Conservation (phyloP, 345 rosid genomes). For the Hibiscus mutabilis region DNA sequence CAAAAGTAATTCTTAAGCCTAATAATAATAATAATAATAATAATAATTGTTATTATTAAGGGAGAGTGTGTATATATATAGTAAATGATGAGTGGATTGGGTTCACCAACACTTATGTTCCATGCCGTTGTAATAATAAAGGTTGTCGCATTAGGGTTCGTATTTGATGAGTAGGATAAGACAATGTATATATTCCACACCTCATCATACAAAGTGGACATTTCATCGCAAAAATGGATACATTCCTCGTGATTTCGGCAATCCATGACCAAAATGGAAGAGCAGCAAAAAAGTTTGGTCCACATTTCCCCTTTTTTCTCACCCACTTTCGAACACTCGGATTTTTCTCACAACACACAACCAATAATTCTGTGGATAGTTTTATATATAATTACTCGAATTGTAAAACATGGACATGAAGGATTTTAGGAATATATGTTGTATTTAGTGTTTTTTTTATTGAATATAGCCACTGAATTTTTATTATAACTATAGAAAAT, state of each 20-base stretch:
- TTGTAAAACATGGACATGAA: too few relatives aligned
- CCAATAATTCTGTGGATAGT: too few relatives aligned
- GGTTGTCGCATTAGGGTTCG: not conserved
- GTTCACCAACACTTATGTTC: slow-evolving; percentile 3
- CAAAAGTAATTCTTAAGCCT: too few relatives aligned
- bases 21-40: too few relatives aligned
- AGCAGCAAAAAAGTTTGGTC: not conserved
- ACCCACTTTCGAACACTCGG: too few relatives aligned
- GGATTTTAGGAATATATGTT: too few relatives aligned
- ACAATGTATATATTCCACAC: not conserved
- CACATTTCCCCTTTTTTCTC: not conserved
- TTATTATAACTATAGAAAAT: too few relatives aligned
- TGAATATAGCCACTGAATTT: too few relatives aligned
- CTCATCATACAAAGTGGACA: not conserved
- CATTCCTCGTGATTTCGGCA: not conserved
- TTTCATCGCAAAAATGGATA: not conserved
- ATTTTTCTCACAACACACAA: too few relatives aligned
- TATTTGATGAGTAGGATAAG: not conserved
- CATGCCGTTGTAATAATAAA: not conserved
- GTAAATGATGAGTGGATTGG: slow-evolving; percentile 21
- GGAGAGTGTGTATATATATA: not conserved
- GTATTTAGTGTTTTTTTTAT: too few relatives aligned
- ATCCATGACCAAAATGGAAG: not conserved
- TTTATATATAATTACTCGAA: too few relatives aligned
- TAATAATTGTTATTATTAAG: slow-evolving; percentile 22